A percentile compares a stretch with the other conserved stretches of the same genome.
phyloP scores from a whole-genome alignment of 2,329 filamentous ascomycete species.

The Talaromyces pinophilus region DNA sequence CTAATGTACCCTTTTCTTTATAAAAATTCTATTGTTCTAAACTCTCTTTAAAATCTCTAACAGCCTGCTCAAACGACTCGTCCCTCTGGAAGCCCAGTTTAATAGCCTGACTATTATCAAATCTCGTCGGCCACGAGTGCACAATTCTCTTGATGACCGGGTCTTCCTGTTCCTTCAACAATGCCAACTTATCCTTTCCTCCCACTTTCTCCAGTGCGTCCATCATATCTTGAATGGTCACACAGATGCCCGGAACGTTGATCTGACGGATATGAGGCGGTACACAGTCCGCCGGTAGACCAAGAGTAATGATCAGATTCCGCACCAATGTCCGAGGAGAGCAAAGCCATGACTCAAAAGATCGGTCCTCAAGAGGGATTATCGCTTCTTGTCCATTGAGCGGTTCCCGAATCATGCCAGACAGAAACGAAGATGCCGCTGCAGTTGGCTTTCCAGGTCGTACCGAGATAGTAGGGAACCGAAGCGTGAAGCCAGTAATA shows the following conservation, averaged over 20 bases:
- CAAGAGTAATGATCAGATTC: conserved; percentile 56
- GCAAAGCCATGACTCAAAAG: conserved; percentile 57
- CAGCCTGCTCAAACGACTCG: conserved; percentile 55
- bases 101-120: conserved; percentile 56
- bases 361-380: conserved; percentile 53
- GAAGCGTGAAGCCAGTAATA: conserved; percentile 59
- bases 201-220: conserved; percentile 58
- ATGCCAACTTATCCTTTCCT: conserved; percentile 53
- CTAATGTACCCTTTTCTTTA: neutral
- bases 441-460: conserved; percentile 61
- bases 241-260: conserved; percentile 58
- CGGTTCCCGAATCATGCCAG: conserved; percentile 65
- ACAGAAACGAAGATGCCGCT: conserved; percentile 65
- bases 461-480: conserved; percentile 64
- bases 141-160: conserved; percentile 55
- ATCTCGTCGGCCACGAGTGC: conserved; percentile 58
- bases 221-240: conserved; percentile 59
- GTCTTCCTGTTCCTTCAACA: conserved; percentile 56
- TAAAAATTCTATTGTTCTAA: neutral
- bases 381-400: conserved; percentile 57
- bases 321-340: conserved; percentile 55
- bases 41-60: conserved; percentile 49
- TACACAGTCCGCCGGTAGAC: conserved; percentile 44
- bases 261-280: conserved; percentile 53
- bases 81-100: conserved; percentile 56